Base-by-base conservation (phyloP, 192 early-diverging fungal genomes). In the Coemansia sp. region DNA sequence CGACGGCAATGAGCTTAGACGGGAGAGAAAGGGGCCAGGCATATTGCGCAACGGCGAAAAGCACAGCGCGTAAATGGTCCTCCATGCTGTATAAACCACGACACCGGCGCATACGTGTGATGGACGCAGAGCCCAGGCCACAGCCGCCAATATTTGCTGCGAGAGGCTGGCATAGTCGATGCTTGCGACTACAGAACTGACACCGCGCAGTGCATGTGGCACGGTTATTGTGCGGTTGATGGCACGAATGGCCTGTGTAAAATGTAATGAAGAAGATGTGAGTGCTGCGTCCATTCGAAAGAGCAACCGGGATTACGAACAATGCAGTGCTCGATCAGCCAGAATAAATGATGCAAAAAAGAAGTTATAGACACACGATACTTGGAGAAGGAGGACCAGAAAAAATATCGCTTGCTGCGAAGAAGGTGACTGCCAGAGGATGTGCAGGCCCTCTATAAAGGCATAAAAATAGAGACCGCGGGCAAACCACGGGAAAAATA, bases 41-140 rank as follows among this genome's bases (percentile, higher is more conserved):
- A 81, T 58, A 5, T 29, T 63, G 36, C 74, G 70, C 6, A 76
- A 44, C 41, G 79, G 79, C 33, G 79, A 81, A 2, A 81, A 20
- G 16, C 22, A 70, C 5, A 60, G 67, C 22, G 55, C 70, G 20
- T 80, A 47, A 2, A 69, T 18, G 0, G 55, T 22, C 36, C 39
- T 46, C 55, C 53, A 78, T 3, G n/a, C 46, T 0, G 46, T 47
- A 22, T 69, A 78, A 9, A 47, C 65, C 0, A 43, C 39, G 12
- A 68, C 15, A 3, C 60, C 70, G 0, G 53, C 52, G 50, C 60
- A 44, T 6, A 68, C 24, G 57, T 60, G 57, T 36, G 57, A 34
- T 15, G 57, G 57, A 6, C 57, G 57, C 33, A 60, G 57, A n/a
- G 31, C 57, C 31, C 57, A 60, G 3, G 16, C 16, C 16, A 60